Base-by-base conservation (phyloP, 805 yeast genomes). In the Candida parachauliodes region DNA sequence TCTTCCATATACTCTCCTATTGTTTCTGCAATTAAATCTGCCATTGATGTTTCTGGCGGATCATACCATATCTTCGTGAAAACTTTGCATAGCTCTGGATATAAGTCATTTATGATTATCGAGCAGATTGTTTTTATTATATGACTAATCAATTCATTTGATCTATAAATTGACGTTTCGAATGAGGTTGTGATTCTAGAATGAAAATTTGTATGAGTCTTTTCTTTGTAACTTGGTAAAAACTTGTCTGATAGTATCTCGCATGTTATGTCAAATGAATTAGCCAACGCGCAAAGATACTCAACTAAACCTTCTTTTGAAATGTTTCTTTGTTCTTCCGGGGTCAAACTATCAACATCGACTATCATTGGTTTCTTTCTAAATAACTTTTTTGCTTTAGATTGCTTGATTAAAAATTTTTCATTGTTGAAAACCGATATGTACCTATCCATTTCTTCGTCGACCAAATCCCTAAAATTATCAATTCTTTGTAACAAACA, bases 261-360 rank as follows among this genome's bases (percentile, higher is more conserved):
- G 5, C 83, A 72, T 40, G 85, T 79, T 17, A 84, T 83, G 45
- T 84, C 93, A 59, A 84, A 94, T 48, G 89, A 93, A 59, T 88
- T 88, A 2, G 89, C 91, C 12, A 86, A 70, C 0, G 95, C 95
- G 11, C 85, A 75, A 36, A 85, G 60, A 59, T 88, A 88, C 51
- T 88, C 96, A 27, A 82, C 69, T 21, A 88, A 64, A 2, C 96
- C 96, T 17, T 85, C 81, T 68, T 41, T 66, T 3, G 72, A 62
- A 18, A 66, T 57, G 11, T 53, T 49, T 5, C 59, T 58, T 18
- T 61, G 48, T 44, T 68, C 61, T 39, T 66, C 70, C 6, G 57
- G 57, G 0, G 69, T 50, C 70, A 68, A 62, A 43, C 57, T 62
- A 17, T 66, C 71, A 36, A 65, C 40, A 42, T 68, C 70, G 16